Percentiles rank a stretch among this genome's conserved stretches.
These are phyloP conservation scores for Hygrophoropsis aurantiaca DNA, from an alignment of 768 basidiomycete species.

Conservation along the genomic window DNA sequence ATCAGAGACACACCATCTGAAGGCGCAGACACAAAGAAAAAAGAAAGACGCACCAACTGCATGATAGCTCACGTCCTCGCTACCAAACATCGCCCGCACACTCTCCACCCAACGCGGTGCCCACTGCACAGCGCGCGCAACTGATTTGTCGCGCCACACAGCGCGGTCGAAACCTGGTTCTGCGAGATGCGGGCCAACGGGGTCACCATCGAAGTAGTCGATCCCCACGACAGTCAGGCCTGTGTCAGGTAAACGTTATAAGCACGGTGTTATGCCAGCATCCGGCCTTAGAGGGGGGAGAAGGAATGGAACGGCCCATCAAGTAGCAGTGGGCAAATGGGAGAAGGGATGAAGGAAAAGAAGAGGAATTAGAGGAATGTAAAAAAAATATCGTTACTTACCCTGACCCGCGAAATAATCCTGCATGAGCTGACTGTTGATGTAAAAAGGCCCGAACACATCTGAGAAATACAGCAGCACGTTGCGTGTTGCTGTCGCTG, in stretches of 20 bases:
- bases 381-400: constrained; percentile 25
- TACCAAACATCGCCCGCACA: constrained; percentile 40
- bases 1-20: too few species aligned
- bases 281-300: too few species aligned
- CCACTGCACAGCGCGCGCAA: constrained; percentile 35
- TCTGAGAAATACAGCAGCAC: constrained; percentile 61
- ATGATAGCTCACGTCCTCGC: constrained; percentile 37
- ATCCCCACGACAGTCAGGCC: constrained; percentile 59
- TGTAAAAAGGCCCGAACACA: constrained; percentile 56
- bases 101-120: constrained; percentile 53
- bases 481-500: constrained; percentile 30
- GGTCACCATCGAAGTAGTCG: constrained; percentile 66
- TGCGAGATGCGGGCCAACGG: constrained; percentile 39
- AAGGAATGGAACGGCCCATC: too few species aligned
- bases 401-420: constrained; percentile 65
- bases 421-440: constrained; percentile 59
- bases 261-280: neutral
- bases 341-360: too few species aligned
- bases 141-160: constrained; percentile 42
- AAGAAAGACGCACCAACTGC: constrained; percentile 40
- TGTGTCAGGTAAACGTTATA: constrained; percentile 19
- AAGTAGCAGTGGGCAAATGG: too few species aligned
- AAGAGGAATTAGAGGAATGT: neutral
- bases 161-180: constrained; percentile 37
- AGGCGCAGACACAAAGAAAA: neutral